Percentiles rank a stretch among this genome's conserved stretches.
Evolutionary conservation across 495 filamentous ascomycete genomes (phyloP).

Genomic region (Sporormia fimetaria): DNA sequence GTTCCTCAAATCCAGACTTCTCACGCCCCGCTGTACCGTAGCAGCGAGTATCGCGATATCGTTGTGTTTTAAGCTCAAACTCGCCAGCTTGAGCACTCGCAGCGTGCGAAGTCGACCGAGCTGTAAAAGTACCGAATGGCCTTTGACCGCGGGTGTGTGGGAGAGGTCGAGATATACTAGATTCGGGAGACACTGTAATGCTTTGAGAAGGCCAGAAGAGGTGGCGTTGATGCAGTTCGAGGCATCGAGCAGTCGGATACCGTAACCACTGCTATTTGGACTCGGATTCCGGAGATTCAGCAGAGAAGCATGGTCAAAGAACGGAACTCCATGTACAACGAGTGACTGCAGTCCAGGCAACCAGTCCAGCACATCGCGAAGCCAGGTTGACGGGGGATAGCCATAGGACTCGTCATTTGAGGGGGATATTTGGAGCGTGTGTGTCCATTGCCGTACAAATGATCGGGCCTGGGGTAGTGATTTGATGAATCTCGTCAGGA

Average conservation of each 20-base stretch:
- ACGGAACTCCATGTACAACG: constrained; percentile 49
- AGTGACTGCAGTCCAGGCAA: constrained; percentile 51
- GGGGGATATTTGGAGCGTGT: constrained; percentile 57
- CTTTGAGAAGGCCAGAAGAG: constrained; percentile 41
- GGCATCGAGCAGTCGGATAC: constrained; percentile 46
- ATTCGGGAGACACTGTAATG: constrained; percentile 42
- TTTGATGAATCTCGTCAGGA: constrained; percentile 51
- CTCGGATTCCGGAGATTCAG: constrained; percentile 35
- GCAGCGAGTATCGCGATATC: constrained; percentile 44
- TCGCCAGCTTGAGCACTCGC: constrained; percentile 49
- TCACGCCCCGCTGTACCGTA: constrained; percentile 41
- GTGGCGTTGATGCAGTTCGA: constrained; percentile 49
- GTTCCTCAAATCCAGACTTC: constrained; percentile 48
- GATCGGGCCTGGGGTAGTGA: constrained; percentile 45
- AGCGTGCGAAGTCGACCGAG: constrained; percentile 37
- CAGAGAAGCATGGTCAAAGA: constrained; percentile 55
- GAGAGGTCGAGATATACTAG: constrained; percentile 53
- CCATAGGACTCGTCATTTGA: constrained; percentile 56
- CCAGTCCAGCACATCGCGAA: constrained; percentile 49
- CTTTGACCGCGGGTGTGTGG: constrained; percentile 45
- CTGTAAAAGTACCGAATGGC: constrained; percentile 38
- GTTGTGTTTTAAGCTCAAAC: constrained; percentile 44
- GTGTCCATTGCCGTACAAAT: constrained; percentile 45
- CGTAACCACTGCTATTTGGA: constrained; percentile 20
- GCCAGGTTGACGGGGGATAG: constrained; percentile 49